Conservation (phyloP, 352 stramenopile genomes). For the Peronospora farinosa region DNA sequence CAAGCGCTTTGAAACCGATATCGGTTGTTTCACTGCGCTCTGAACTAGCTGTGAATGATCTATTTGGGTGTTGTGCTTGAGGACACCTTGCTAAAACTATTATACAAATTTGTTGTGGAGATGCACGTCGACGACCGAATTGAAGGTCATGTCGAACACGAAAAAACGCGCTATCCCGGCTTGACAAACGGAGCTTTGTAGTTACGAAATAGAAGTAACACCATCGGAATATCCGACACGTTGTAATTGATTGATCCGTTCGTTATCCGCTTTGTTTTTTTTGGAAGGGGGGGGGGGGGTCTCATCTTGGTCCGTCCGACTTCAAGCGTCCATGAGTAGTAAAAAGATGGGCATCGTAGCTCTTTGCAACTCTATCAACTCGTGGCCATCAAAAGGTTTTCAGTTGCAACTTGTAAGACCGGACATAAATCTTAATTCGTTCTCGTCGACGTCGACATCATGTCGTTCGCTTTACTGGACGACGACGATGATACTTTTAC, state of each 20-base stretch:
- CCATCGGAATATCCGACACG: constrained; percentile 1
- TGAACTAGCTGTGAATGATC: constrained; percentile 18
- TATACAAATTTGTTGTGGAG: constrained; percentile 9
- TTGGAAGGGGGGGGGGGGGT: too few species aligned
- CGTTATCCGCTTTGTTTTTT: neutral
- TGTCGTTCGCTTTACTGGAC: constrained; percentile 27
- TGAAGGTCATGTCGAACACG: constrained; percentile 17
- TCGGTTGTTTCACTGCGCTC: constrained; percentile 13
- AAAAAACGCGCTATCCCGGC: neutral
- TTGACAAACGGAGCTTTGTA: constrained; percentile 1
- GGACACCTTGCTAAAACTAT: neutral
- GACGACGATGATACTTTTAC: constrained; percentile 28
- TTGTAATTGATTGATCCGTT: neutral
- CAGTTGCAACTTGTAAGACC: constrained; percentile 1
- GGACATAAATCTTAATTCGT: neutral
- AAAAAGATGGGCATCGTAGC: neutral
- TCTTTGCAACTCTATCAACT: neutral
- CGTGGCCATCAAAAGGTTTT: too few species aligned
- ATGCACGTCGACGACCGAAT: constrained; percentile 14
- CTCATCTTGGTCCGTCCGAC: too few species aligned
- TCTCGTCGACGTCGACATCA: neutral
- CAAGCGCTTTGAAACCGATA: constrained; percentile 13
- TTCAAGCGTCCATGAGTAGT: constrained; percentile 12
- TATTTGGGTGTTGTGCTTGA: constrained; percentile 29
- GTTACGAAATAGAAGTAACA: constrained; percentile 29